Evolutionary conservation across 495 filamentous ascomycete genomes (phyloP), one percentile per base, ranked within the genome.

Genomic region (Delitschia confertaspora): DNA sequence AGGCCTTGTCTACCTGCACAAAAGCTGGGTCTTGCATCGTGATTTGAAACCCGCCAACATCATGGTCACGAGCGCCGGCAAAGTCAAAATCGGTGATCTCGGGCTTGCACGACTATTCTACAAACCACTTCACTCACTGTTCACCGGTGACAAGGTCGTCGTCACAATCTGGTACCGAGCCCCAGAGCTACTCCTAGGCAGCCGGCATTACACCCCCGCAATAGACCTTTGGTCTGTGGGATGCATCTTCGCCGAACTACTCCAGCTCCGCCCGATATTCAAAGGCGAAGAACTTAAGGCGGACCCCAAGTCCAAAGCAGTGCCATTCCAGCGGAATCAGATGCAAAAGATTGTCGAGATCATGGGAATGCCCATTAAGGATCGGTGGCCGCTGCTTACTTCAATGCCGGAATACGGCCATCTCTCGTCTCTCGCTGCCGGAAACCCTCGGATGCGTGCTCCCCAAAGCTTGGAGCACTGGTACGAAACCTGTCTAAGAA

Each of bases 111-210:
- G 91, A 9, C 69, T 96, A 2, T 96, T 95, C 65, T 82, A 91
- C 65, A 94, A 95, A 53, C 91, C 91, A 0, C 68, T 95, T 6
- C 83, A 93, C 52, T 83, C 81, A 0, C 76, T 99, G 3, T 99
- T 85, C 69, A 82, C 73, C 26, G 91, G 93, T 38, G 91, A 99
- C 59, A 99, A 99, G 60, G 91, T 99, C 1, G 91, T 99, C 30
- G 91, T 99, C 9, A 99, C 91, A 0, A 99, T 99, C 45, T 99
- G 91, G 91, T 99, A 99, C 53, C 87, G 91, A 17, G 93, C 91
- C 0, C 91, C 91, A 0, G 91, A 98, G 62, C 69, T 98, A 6
- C 77, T 98, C 0, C 77, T 98, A 14, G 91, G 91, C 8, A 85
- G 78, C 40, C 72, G 83, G 17, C 91, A 98, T 59, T 98, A 98